A percentile compares a stretch with the other conserved stretches of the same genome.
Evolutionary conservation across 441 rosid genomes (phyloP).

Genomic region (Corymbia citriodora): DNA sequence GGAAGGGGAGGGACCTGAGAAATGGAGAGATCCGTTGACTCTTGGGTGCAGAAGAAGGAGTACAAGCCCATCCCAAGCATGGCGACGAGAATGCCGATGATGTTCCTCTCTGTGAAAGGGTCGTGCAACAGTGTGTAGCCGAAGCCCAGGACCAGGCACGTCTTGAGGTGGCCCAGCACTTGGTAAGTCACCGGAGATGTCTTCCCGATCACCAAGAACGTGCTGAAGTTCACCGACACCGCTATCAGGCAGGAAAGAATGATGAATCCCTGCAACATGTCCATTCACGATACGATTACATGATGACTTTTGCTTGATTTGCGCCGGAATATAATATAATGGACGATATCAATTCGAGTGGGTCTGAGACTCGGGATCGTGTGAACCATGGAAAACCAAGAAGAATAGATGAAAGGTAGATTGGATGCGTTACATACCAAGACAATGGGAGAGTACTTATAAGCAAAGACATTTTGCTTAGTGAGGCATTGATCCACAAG

Average conservation of each 20-base stretch:
- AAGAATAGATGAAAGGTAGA: not conserved
- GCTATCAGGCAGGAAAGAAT: slow-evolving; percentile 80
- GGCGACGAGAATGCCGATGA: slow-evolving; percentile 78
- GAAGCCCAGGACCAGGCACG: slow-evolving; percentile 83
- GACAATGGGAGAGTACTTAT: slow-evolving; percentile 67
- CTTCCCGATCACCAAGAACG: slow-evolving; percentile 96
- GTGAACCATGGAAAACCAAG: not conserved
- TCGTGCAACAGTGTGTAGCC: slow-evolving; percentile 88
- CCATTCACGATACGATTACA: not conserved
- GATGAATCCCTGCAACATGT: slow-evolving; percentile 62
- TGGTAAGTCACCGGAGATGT: slow-evolving; percentile 98
- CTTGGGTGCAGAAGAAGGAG: slow-evolving; percentile 80
- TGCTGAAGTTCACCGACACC: slow-evolving; percentile 94
- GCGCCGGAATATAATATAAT: not conserved
- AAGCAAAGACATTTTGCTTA: slow-evolving; percentile 73
- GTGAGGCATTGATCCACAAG: slow-evolving; percentile 83
- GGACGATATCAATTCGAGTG: not conserved
- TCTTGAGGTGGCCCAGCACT: slow-evolving; percentile 96
- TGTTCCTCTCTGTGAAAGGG: slow-evolving; percentile 81
- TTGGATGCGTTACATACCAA: slow-evolving; percentile 31
- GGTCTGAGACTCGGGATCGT: not conserved
- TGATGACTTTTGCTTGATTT: not conserved
- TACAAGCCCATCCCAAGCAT: slow-evolving; percentile 87
- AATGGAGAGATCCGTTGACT: slow-evolving; percentile 36
- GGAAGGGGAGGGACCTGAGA: slow-evolving; percentile 36